Base-by-base conservation (phyloP, 129 eudicot species). In the Silybum marianum region DNA sequence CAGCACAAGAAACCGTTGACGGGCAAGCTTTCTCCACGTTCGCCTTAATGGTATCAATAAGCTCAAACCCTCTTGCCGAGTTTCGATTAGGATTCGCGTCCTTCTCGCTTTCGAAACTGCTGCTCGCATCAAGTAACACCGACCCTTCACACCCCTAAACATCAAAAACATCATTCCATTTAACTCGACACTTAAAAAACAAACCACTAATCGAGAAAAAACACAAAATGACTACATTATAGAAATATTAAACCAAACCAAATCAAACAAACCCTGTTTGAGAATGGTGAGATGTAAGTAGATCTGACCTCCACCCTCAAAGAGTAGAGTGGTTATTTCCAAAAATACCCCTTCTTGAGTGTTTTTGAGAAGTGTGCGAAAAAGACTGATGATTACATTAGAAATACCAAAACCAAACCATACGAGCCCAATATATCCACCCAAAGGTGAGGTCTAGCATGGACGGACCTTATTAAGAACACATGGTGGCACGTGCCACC, bases 21-120 rank as follows among this genome's bases (percentile, higher is more conserved):
- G 97, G 97, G 84, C 97, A 93, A 79, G 88, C 92, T 87, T 87
- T 93, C 86, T 93, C 97, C 66, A 93, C 84, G 18, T 79, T 83
- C 11, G 86, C 88, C 58, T 93, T 93, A 75, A 93, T 89, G 39
- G 81, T 73, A 19, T 93, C 96, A 23, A 93, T 93, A 68, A 89
- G 88, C 80, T 90, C 95, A 75, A 87, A 93, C 26, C 97, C 97
- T 81, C 97, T 86, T 18, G 79, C 89, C 14, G 96, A 93, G 62
- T 90, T 90, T 71, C 74, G 70, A 72, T 93, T 93, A 48, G 96
- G 89, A 24, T 3, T 0, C 16, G 97, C 93, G 36, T 86, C 88
- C 78, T 90, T 93, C 84, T 93, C 97, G 9, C 97, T 88, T 1
- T 69, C 69, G 80, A 90, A 88, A 69, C 79, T 76, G 80, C 91